Conservation (phyloP, 257 asterid genomes). For the Galeopsis tetrahit region DNA sequence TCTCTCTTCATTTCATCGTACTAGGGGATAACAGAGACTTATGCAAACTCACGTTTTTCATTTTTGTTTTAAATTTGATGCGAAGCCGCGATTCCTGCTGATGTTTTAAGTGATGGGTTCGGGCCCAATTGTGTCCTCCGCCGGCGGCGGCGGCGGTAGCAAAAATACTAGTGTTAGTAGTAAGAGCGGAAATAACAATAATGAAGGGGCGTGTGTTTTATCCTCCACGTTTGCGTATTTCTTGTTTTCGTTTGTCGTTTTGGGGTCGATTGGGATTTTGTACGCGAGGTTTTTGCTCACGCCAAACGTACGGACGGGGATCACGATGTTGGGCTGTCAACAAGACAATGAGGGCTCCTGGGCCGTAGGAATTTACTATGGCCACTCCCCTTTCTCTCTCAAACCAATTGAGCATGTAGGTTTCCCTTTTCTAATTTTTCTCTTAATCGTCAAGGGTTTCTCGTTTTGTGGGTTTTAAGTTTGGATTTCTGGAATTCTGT, state of each 20-base stretch:
- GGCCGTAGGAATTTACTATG: constrained; percentile 88
- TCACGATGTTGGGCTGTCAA: constrained; percentile 61
- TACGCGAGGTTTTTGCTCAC: constrained; percentile 62
- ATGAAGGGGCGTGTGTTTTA: constrained; percentile 32
- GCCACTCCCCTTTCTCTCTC: constrained; percentile 90
- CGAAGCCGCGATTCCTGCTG: constrained; percentile 4
- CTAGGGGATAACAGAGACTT: constrained; percentile 2
- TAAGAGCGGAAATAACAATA: constrained; percentile 27
- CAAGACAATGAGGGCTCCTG: constrained; percentile 94
- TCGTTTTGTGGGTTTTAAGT: constrained; percentile 8
- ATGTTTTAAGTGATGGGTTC: constrained; percentile 40
- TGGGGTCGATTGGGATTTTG: constrained; percentile 73
- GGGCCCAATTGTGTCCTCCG: constrained; percentile 34
- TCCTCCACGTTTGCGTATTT: constrained; percentile 62
- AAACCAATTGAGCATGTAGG: constrained; percentile 91
- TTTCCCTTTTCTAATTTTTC: not conserved
- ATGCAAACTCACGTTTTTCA: constrained; percentile 11
- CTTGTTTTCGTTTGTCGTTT: constrained; percentile 58
- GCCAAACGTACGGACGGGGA: constrained; percentile 62
- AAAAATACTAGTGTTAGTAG: constrained; percentile 7
- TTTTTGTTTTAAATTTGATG: constrained; percentile 24
- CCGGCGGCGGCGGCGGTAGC: constrained; percentile 31
- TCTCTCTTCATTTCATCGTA: not conserved
- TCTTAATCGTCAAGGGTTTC: not conserved
- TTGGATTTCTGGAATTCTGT: not conserved